phyloP scores from a whole-genome alignment of 2,329 filamentous ascomycete genomes.

The Colletotrichum echinochloae region DNA sequence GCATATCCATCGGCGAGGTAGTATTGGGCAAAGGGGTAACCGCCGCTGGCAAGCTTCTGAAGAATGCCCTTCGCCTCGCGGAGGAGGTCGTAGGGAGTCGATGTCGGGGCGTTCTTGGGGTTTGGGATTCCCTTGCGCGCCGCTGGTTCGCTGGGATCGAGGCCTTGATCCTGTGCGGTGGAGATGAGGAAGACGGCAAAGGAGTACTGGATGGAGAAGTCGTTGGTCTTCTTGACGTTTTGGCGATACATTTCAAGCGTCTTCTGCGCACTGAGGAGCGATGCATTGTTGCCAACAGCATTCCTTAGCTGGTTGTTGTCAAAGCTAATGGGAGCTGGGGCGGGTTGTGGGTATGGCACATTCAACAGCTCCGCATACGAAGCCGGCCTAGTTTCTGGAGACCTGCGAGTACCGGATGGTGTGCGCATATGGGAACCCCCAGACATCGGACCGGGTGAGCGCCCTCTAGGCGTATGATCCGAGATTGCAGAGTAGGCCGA shows the following conservation, averaged over 20 bases:
- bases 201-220: constrained; percentile 91
- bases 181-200: constrained; percentile 96
- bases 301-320: constrained; percentile 86
- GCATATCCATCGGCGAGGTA: constrained; percentile 95
- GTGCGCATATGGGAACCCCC: constrained; percentile 59
- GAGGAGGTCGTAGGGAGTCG: constrained; percentile 76
- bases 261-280: constrained; percentile 89
- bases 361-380: constrained; percentile 72
- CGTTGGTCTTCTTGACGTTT: constrained; percentile 97
- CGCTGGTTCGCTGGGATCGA: constrained; percentile 62
- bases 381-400: constrained; percentile 65
- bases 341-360: constrained; percentile 83
- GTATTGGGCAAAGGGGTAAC: constrained; percentile 97
- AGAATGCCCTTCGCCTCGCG: constrained; percentile 91
- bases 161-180: constrained; percentile 82
- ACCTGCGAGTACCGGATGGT: constrained; percentile 63
- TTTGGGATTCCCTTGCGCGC: constrained; percentile 60
- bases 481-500: constrained; percentile 83
- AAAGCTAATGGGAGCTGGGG: constrained; percentile 73
- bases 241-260: constrained; percentile 97
- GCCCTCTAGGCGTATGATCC: constrained; percentile 73
- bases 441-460: constrained; percentile 64
- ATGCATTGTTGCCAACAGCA: constrained; percentile 88
- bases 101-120: constrained; percentile 57
- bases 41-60: constrained; percentile 84